Evolutionary conservation across 169 alveolate genomes (phyloP), one percentile per base, ranked within the genome.

Genomic region (Babesia sp.): DNA sequence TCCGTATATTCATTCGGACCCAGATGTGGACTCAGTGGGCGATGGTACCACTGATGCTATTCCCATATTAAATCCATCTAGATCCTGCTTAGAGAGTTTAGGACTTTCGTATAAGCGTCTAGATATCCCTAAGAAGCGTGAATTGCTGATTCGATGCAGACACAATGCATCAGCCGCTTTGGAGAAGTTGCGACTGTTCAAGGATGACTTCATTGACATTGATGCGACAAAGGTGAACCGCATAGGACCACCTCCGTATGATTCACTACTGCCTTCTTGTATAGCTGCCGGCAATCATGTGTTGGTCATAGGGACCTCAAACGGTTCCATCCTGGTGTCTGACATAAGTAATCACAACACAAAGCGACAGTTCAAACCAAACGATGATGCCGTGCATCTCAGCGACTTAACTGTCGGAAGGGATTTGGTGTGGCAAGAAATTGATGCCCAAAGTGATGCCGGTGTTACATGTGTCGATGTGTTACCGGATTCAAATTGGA

Each of bases 401-500:
- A 39, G 39, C n/a, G 71, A 55, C 24, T 66, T 29, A 33, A 20
- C 31, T 20, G 28, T 3, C 0, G 45, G 16, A 5, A 66, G 56
- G 33, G 34, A 22, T 33, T 20, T 61, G 55, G 61, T 31, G 29
- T 77, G 86, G 86, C 60, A 55, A 22, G 86, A 77, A 36, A 44
- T 77, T n/a, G 82, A 77, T 42, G 1, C 33, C 18, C 79, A 77
- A 29, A 31, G 18, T 33, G 81, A 67, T 31, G 64, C 37, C 22
- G 37, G 78, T 41, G 86, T 77, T 2, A 77, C 83, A 1, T 77
- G 34, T 31, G 63, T 77, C 20, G 86, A 77, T 50, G 58, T 77
- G 0, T 39, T 67, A 3, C 74, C 82, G 34, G 73, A 68, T 7
- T 26, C 86, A 3, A 64, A 67, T 9, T 77, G 86, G 86, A 69